These are phyloP conservation scores for Micromonas commoda DNA, from an alignment of 139 green algal species.

Conservation along the genomic window DNA sequence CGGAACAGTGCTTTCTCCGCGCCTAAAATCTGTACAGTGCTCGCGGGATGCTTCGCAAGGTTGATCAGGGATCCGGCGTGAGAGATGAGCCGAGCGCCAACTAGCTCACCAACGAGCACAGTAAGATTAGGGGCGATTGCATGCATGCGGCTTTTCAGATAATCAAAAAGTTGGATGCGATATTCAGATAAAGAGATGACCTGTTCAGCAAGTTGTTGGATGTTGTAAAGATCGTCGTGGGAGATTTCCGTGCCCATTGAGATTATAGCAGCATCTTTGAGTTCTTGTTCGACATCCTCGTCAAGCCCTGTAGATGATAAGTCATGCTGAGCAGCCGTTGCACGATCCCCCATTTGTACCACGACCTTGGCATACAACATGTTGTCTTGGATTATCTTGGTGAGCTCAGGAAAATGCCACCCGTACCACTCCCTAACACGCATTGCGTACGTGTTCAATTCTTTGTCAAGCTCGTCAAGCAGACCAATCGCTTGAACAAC, in stretches of 20 bases:
- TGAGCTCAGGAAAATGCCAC: slow-evolving; percentile 98
- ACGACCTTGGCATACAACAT: slow-evolving; percentile 88
- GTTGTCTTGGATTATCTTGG: slow-evolving; percentile 93
- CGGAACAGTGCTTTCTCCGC: slow-evolving; percentile 99
- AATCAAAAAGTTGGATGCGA: slow-evolving; percentile 64
- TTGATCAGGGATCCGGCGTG: slow-evolving; percentile 90
- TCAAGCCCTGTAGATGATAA: slow-evolving; percentile 63
- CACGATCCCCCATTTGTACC: slow-evolving; percentile 58
- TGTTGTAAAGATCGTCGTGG: slow-evolving; percentile 97
- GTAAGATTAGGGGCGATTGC: slow-evolving; percentile 90
- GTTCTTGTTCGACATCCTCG: slow-evolving; percentile 24
- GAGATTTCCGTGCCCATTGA: slow-evolving; percentile 79
- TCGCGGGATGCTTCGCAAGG: slow-evolving; percentile 95
- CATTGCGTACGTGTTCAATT: slow-evolving; percentile 99
- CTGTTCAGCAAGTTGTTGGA: slow-evolving; percentile 83
- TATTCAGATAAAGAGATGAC: slow-evolving; percentile 95
- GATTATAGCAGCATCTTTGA: slow-evolving; percentile 37
- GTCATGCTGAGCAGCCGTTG: slow-evolving; percentile 70
- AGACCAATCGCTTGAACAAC: slow-evolving; percentile 98
- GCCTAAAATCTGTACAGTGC: slow-evolving; percentile 97
- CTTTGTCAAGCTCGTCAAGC: slow-evolving; percentile 97
- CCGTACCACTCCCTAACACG: slow-evolving; percentile 96
- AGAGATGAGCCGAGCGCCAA: slow-evolving; percentile 91
- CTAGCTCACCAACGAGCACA: slow-evolving; percentile 90
- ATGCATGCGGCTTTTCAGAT: slow-evolving; percentile 81